These are phyloP conservation scores for Streptanthus diversifolius DNA, from an alignment of 345 rosid species.

Conservation along the genomic window DNA sequence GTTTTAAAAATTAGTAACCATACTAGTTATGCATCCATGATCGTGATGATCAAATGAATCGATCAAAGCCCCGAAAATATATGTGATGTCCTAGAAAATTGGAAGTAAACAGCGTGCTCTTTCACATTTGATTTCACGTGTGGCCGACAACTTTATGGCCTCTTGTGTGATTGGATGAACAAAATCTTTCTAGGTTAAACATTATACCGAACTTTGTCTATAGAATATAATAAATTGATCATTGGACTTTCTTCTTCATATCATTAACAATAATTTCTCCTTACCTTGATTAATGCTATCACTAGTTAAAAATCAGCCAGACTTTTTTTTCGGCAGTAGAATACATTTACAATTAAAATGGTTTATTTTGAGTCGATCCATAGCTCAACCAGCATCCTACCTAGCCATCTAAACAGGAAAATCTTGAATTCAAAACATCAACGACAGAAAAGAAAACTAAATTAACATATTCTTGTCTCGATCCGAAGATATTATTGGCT, in stretches of 20 bases:
- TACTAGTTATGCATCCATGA: background rate
- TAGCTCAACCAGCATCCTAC: background rate
- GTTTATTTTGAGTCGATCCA: background rate
- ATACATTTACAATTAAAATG: background rate
- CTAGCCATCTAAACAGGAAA: background rate
- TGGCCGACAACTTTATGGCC: slow-evolving; percentile 13
- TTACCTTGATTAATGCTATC: background rate
- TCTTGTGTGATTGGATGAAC: background rate
- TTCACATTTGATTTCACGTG: slow-evolving; percentile 12
- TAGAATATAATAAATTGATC: background rate
- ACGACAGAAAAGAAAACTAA: background rate
- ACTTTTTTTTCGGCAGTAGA: background rate
- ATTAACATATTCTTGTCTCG: background rate
- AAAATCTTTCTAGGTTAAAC: background rate
- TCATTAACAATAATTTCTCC: background rate
- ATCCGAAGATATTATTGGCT: background rate
- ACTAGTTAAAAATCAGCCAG: background rate
- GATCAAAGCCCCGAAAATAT: background rate
- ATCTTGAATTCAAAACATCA: background rate
- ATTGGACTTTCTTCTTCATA: background rate
- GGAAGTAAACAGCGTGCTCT: slow-evolving; percentile 1
- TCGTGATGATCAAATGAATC: background rate
- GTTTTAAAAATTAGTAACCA: too few relatives aligned
- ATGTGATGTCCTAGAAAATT: background rate
- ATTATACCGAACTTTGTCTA: background rate